Conservation (phyloP, 805 yeast species). For the Tetrapisispora nanseiensis region DNA sequence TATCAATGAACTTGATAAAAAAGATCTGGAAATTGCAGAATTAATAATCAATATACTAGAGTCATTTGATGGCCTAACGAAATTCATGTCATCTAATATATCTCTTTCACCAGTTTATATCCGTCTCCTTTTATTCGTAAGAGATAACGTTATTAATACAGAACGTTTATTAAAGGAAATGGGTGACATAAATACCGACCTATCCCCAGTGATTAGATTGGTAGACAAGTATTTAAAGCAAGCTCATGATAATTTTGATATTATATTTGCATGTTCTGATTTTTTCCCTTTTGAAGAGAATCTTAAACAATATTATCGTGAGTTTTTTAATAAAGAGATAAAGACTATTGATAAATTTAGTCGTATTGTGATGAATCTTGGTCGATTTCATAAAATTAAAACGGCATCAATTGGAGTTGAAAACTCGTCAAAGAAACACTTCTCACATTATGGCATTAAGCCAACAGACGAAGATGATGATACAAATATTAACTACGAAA, state of each 20-base stretch:
- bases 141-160: background rate
- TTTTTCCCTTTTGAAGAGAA: too few species aligned
- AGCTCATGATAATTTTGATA: background rate
- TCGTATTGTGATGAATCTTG: background rate
- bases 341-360: background rate
- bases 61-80: background rate
- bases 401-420: too few species aligned
- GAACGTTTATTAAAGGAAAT: background rate
- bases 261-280: too few species aligned
- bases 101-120: background rate
- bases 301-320: background rate
- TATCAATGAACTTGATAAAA: background rate
- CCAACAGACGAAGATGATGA: too few species aligned
- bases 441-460: too few species aligned
- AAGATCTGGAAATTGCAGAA: background rate
- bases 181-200: too few species aligned
- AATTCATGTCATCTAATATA: too few species aligned
- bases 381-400: too few species aligned
- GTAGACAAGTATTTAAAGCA: conserved; percentile 1
- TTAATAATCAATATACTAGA: background rate
- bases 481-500: too few species aligned
- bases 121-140: background rate
- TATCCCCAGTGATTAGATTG: background rate
- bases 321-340: background rate
- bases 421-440: too few species aligned